These are phyloP conservation scores for Pythium apleroticum DNA, from an alignment of 352 stramenopile genomes.

Conservation along the genomic window DNA sequence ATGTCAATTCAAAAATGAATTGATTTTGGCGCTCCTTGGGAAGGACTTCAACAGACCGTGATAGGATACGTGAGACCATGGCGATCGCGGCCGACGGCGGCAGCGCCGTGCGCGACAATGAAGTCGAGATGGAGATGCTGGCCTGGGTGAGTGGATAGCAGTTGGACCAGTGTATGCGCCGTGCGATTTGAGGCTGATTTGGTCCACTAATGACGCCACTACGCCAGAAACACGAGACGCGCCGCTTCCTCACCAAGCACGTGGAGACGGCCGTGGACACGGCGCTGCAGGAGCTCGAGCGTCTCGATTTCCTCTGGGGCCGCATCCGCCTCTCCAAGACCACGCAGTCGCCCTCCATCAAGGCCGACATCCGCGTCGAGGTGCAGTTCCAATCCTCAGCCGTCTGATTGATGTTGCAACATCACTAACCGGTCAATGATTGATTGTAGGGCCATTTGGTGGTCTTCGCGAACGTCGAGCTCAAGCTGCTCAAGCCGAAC, in stretches of 20 bases:
- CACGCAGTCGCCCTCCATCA: conserved; percentile 44
- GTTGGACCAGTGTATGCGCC: not conserved
- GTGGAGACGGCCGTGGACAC: conserved; percentile 48
- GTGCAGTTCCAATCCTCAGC: conserved; percentile 25
- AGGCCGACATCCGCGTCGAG: conserved; percentile 72
- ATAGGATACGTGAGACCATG: conserved; percentile 1
- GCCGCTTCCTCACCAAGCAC: conserved; percentile 58
- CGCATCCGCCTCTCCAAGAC: conserved; percentile 67
- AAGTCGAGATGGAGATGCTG: conserved; percentile 25
- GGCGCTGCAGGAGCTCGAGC: conserved; percentile 67
- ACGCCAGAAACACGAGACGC: conserved; percentile 57
- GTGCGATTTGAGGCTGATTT: not conserved
- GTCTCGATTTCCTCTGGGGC: conserved; percentile 82
- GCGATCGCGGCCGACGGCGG: not conserved
- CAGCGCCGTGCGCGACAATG: not conserved
- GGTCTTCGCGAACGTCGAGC: conserved; percentile 65
- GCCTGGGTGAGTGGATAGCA: conserved; percentile 22
- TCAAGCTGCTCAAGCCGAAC: conserved; percentile 60
- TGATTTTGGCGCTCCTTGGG: not conserved
- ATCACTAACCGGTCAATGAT: not conserved
- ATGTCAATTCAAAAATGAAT: conserved; percentile 24
- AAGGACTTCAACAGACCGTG: conserved; percentile 21
- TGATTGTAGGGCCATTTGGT: conserved; percentile 67
- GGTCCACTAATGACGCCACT: not conserved
- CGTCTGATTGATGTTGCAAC: not conserved